Conservation (phyloP, 1,284 basidiomycete genomes). For the Apiotrichum laibachii region DNA sequence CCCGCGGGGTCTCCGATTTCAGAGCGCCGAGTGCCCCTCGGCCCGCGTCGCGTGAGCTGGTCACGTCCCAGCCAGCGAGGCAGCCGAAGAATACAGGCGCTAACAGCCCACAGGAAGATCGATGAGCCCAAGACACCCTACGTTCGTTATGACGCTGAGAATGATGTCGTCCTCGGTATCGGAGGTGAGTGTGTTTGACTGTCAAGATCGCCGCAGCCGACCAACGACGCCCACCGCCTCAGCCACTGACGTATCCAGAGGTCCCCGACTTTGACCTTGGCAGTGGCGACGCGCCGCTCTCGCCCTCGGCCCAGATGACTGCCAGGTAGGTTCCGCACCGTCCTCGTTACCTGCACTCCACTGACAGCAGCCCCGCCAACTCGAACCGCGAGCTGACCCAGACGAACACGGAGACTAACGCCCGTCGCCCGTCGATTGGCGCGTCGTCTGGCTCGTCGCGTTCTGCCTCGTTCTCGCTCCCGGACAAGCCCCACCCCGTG, state of each 20-base stretch:
- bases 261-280: conserved; percentile 52
- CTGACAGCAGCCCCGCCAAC: conserved; percentile 6
- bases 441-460: conserved; percentile 72
- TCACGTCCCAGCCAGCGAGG: no score
- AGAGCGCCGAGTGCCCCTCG: no score
- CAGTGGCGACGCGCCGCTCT: conserved; percentile 7
- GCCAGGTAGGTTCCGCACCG: conserved; percentile 2
- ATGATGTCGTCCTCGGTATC: conserved; percentile 66
- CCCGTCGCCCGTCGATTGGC: conserved; percentile 56
- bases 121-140: conserved; percentile 95
- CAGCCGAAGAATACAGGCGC: background rate
- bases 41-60: no score
- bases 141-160: conserved; percentile 81
- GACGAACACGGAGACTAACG: conserved; percentile 23
- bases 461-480: conserved; percentile 68
- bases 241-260: conserved; percentile 54
- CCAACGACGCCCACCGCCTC: background rate
- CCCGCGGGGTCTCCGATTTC: background rate
- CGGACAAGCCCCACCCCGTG: conserved; percentile 36
- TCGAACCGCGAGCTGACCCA: conserved; percentile 6
- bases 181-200: conserved; percentile 53
- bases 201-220: background rate
- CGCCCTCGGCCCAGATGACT: conserved; percentile 3
- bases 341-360: background rate
- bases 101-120: conserved; percentile 61